Percentiles rank a stretch among this genome's conserved stretches.
Evolutionary conservation across 768 basidiomycete genomes (phyloP).

Genomic region (Pleurotus djamor): DNA sequence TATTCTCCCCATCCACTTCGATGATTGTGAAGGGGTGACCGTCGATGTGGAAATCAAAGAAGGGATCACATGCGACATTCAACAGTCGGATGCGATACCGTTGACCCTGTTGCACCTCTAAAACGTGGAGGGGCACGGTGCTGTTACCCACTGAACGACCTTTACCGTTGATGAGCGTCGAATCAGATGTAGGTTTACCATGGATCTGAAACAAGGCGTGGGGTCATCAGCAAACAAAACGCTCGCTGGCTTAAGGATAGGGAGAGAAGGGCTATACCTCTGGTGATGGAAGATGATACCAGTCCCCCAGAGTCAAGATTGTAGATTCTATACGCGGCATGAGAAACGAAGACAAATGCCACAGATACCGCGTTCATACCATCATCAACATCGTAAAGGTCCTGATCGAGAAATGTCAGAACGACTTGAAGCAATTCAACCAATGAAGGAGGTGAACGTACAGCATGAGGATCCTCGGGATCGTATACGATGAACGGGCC

Average conservation of each 20-base stretch:
- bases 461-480: not conserved
- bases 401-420: not conserved
- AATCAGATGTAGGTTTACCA: slow-evolving; percentile 12
- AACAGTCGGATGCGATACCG: slow-evolving; percentile 53
- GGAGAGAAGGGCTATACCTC: not conserved
- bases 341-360: not conserved
- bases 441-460: not conserved
- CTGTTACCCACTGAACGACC: slow-evolving; percentile 38
- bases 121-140: slow-evolving; percentile 25
- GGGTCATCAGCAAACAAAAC: not conserved
- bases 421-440: not conserved
- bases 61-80: slow-evolving; percentile 30
- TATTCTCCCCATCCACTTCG: slow-evolving; percentile 27
- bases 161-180: slow-evolving; percentile 44
- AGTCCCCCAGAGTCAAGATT: slow-evolving; percentile 37
- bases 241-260: not conserved
- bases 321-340: slow-evolving; percentile 29
- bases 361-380: not conserved
- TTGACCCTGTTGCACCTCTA: slow-evolving; percentile 32
- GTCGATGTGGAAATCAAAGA: slow-evolving; percentile 21
- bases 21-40: slow-evolving; percentile 29
- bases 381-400: not conserved
- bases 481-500: slow-evolving; percentile 3
- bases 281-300: slow-evolving; percentile 17
- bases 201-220: not conserved